Evolutionary conservation across 164 flowering plant species (phyloP).

Genomic region (Stephania japonica): DNA sequence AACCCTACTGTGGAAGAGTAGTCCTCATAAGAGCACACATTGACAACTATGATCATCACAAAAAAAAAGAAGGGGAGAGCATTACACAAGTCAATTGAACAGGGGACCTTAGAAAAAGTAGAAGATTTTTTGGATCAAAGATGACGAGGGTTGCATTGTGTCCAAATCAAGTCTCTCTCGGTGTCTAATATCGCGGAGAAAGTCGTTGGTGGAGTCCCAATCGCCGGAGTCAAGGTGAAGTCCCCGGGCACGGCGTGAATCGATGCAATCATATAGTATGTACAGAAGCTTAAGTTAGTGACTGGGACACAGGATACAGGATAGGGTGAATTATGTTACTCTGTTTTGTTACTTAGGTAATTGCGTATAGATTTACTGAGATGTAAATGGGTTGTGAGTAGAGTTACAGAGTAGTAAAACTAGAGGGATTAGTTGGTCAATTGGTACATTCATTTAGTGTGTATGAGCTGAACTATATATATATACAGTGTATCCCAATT

Average conservation of each 20-base stretch:
- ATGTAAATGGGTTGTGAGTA: no score
- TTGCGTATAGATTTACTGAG: no score
- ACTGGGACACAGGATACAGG: no score
- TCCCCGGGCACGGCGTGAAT: slow-evolving; percentile 57
- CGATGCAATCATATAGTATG: no score
- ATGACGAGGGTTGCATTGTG: slow-evolving; percentile 84
- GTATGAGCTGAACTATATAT: no score
- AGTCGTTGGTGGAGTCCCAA: slow-evolving; percentile 63
- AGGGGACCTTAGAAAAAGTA: slow-evolving; percentile 48
- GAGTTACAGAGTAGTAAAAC: no score
- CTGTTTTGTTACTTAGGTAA: no score
- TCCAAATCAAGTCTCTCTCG: slow-evolving; percentile 91
- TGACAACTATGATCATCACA: slow-evolving; percentile 49
- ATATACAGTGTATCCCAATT: no score
- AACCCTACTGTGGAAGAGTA: slow-evolving; percentile 62
- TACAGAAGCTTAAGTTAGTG: no score
- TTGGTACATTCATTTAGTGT: no score
- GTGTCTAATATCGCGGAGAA: slow-evolving; percentile 70
- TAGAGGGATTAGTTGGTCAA: no score
- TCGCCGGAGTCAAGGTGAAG: slow-evolving; percentile 49
- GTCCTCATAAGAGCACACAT: slow-evolving; percentile 65
- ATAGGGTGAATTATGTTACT: no score
- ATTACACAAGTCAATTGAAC: slow-evolving; percentile 43
- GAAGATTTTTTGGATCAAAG: slow-evolving; percentile 67
- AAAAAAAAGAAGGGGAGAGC: slow-evolving; percentile 43